phyloP scores from a whole-genome alignment of 1,284 basidiomycete species.

The Heterobasidion annosum region DNA sequence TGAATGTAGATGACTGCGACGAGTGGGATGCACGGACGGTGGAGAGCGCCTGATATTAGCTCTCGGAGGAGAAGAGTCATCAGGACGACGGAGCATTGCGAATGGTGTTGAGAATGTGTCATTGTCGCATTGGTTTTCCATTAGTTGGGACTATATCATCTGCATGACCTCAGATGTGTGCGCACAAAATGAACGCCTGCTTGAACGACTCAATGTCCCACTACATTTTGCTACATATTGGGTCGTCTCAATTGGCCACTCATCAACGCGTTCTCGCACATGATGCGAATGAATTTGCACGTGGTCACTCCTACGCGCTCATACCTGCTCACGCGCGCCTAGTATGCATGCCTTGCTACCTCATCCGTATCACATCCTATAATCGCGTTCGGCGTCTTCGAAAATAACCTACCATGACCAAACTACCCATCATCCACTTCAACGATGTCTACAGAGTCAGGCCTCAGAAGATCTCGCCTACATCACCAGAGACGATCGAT shows the following conservation, averaged over 20 bases:
- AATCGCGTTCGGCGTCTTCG: too few relatives aligned
- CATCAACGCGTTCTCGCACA: too few relatives aligned
- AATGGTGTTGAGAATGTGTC: too few relatives aligned
- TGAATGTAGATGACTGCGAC: not conserved
- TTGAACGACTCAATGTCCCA: not conserved
- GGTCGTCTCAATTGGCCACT: not conserved
- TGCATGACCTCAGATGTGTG: not conserved
- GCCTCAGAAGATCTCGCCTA: slow-evolving; percentile 53
- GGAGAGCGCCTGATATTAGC: too few relatives aligned
- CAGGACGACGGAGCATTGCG: too few relatives aligned
- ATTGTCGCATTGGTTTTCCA: too few relatives aligned
- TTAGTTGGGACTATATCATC: too few relatives aligned
- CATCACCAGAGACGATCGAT: slow-evolving; percentile 55
- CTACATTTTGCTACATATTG: not conserved
- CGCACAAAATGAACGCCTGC: not conserved
- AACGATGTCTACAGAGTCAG: slow-evolving; percentile 74
- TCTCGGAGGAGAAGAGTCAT: too few relatives aligned
- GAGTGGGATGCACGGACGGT: not conserved
- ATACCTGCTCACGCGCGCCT: too few relatives aligned
- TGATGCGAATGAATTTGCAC: too few relatives aligned
- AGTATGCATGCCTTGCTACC: not conserved
- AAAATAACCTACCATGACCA: slow-evolving; percentile 13
- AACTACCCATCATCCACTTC: slow-evolving; percentile 44
- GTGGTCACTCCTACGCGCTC: too few relatives aligned
- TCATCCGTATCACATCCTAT: too few relatives aligned